These are phyloP conservation scores for Chlamydomonas urium DNA, from an alignment of 139 green algal species.

Conservation along the genomic window DNA sequence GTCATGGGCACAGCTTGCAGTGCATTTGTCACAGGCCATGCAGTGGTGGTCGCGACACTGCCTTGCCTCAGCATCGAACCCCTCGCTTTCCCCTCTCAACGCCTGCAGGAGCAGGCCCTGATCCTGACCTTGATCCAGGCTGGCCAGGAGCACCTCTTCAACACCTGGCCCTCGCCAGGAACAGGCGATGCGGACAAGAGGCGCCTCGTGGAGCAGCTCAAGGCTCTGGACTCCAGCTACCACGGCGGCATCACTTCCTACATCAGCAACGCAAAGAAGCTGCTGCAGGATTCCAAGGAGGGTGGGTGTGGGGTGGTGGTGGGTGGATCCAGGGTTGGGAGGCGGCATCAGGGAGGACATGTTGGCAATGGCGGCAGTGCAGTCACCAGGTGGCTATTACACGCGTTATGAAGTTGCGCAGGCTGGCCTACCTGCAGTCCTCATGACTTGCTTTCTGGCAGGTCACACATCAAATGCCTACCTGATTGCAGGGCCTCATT, in stretches of 20 bases:
- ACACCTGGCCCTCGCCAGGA: slow-evolving; percentile 20
- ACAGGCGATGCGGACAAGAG: slow-evolving; percentile 4
- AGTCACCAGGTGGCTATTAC: neutral
- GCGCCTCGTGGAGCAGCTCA: neutral
- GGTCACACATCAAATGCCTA: no score
- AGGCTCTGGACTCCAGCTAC: slow-evolving; percentile 48
- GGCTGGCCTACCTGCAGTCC: neutral
- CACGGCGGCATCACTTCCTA: slow-evolving; percentile 80
- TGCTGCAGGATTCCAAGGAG: slow-evolving; percentile 79
- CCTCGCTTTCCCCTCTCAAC: no score
- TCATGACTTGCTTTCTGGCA: neutral
- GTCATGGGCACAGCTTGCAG: no score
- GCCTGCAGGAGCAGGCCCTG: slow-evolving; percentile 22
- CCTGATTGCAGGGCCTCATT: neutral
- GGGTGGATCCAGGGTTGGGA: neutral
- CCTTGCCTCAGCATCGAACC: neutral
- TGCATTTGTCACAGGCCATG: no score
- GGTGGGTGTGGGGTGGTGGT: slow-evolving; percentile 35
- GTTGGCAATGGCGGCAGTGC: neutral
- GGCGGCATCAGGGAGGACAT: neutral
- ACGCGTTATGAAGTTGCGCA: neutral
- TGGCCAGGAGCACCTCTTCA: slow-evolving; percentile 33
- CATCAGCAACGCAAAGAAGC: slow-evolving; percentile 76
- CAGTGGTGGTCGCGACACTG: no score
- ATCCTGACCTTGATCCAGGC: slow-evolving; percentile 22